Evolutionary conservation across 768 basidiomycete genomes (phyloP).

Genomic region (Tylopilus sp.): DNA sequence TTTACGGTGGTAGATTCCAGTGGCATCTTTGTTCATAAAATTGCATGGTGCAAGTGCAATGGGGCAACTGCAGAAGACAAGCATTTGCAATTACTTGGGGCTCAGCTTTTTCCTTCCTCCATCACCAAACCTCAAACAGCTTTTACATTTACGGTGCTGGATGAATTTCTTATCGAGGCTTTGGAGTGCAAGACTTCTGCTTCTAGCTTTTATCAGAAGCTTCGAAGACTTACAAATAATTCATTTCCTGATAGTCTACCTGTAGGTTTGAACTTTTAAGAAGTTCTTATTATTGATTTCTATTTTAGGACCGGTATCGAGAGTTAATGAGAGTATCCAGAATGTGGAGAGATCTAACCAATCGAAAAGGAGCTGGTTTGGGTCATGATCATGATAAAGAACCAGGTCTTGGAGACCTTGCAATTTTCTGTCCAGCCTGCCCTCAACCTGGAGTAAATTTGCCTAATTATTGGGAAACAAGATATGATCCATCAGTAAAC

Average conservation of each 20-base stretch:
- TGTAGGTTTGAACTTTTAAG: not conserved
- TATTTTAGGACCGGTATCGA: not conserved
- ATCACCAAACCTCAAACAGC: conserved; percentile 9
- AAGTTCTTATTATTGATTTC: not conserved
- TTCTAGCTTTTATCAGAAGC: not conserved
- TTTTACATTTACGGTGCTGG: conserved; percentile 22
- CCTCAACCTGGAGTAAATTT: no score
- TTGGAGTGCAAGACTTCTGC: conserved; percentile 14
- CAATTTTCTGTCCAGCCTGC: no score
- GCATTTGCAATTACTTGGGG: conserved; percentile 14
- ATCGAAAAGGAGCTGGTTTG: not conserved
- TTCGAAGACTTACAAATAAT: not conserved
- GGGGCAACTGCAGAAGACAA: not conserved
- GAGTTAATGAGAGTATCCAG: not conserved
- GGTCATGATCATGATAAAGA: not conserved
- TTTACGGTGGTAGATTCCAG: not conserved
- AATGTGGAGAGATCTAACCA: not conserved
- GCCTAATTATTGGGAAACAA: not conserved
- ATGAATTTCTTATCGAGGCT: conserved; percentile 17
- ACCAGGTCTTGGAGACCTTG: not conserved
- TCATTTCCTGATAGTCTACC: not conserved
- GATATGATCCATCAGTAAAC: not conserved
- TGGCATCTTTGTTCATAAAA: not conserved
- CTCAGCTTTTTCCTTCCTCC: conserved; percentile 12
- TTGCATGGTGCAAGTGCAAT: not conserved